Base-by-base conservation (phyloP, 176 grass and related monocot genomes). In the Raddia guianensis region DNA sequence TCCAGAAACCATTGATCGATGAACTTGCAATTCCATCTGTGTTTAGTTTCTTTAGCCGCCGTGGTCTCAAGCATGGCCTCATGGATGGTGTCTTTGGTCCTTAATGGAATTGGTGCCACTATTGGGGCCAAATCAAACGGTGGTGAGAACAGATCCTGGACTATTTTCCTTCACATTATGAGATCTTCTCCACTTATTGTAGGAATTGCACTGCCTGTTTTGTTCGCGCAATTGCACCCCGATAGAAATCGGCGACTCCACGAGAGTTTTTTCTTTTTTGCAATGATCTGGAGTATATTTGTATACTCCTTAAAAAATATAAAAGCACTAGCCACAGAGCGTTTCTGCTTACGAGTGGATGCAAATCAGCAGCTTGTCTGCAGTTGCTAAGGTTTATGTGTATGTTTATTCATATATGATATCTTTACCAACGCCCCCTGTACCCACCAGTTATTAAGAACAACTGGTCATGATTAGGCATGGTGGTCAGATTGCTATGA, bases 341-440 rank as follows among this genome's bases (percentile, higher is more conserved):
- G 9, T 59, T 70, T 80, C 2, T 42, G 10, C 42, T 60, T 82
- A 21, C 12, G 35, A 20, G 15, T 75, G 33, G 62, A 14, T 57
- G 80, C 52, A 75, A 40, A 68, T 33, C 43, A 66, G 27, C 68
- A 58, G 21, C 32, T 49, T 59, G 44, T 34, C 66, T 59, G 68
- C 45, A 40, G 33, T 52, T 60, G 53, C 46, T 50, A 68, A 49
- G 42, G 18, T 47, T 72, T 21, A 44, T 67, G 0, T 48, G 8
- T 21, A 50, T 69, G n/a, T 13, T 66, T 18, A 56, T 18, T 62
- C 50, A 69, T 75, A 68, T 56, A 52, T 60, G 35, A 27, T 40
- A 43, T 70, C 63, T 50, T 76, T n/a, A 76, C 50, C 71, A 16
- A 55, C 51, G 80, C 65, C 49, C 49, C 72, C 49, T 71, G 57